Evolutionary conservation across 2,329 filamentous ascomycete genomes (phyloP), one percentile per base, ranked within the genome.

Genomic region (Erysiphe pulchra): DNA sequence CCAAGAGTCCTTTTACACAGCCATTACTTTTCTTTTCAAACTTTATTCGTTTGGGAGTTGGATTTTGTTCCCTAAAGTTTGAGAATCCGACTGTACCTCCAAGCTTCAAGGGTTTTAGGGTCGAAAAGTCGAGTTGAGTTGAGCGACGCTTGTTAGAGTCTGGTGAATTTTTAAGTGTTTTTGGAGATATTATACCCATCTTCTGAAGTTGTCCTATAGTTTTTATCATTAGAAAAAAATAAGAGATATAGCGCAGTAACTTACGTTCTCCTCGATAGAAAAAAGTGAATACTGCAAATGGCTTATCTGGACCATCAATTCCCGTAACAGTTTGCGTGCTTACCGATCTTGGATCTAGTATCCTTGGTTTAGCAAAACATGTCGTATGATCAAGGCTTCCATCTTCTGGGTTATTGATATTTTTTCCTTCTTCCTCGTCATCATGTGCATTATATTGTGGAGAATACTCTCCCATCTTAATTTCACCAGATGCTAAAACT

Each of bases 241-340:
- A 45, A 4, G 12, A 31, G 17, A 18, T 14, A 16, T 10, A 40
- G 37, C 14, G 24, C 17, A 24, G 12, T 33, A 9, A 75, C 84
- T 67, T 68, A 92, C 87, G 80, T 59, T 93, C 82, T 60, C 90
- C 90, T 49, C 90, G 75, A 60, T 98, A 98, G 63, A 95, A 84
- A 61, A 98, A 98, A 28, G 92, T 95, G 61, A 98, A 98, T 9
- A 82, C 79, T 4, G 90, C 90, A 63, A 93, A 98, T 3, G 92
- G 90, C 62, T 87, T 90, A 50, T 95, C 87, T 17, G 86, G 85
- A 0, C 85, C 83, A 60, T 98, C 90, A 50, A 95, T 92, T 16
- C 87, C 90, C 9, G 90, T 95, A n/a, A 98, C 90, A 0, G 90
- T 98, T 63, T 98, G 90, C 2, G 90, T 98, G 58, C 86, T 95